Evolutionary conservation across 2,329 filamentous ascomycete species (phyloP).

Genomic region (Escovopsis sp.): DNA sequence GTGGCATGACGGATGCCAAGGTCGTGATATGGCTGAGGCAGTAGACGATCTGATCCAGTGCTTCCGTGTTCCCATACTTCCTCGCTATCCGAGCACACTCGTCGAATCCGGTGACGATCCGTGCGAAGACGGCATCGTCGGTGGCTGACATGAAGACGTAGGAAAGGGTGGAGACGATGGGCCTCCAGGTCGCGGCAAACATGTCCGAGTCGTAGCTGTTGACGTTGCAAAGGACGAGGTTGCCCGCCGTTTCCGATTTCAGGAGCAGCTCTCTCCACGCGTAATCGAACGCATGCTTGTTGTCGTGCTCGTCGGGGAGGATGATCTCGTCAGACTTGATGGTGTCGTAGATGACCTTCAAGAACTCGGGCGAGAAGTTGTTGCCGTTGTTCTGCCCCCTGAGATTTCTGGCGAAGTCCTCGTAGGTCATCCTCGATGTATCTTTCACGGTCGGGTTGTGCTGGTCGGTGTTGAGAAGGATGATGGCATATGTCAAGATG

Average conservation of each 20-base stretch:
- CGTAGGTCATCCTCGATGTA: constrained; percentile 67
- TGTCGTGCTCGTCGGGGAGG: constrained; percentile 90
- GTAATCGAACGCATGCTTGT: constrained; percentile 90
- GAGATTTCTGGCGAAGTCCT: constrained; percentile 78
- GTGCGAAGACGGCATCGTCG: constrained; percentile 86
- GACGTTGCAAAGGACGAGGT: constrained; percentile 67
- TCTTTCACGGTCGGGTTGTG: constrained; percentile 82
- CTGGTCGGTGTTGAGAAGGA: constrained; percentile 94
- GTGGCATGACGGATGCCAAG: constrained; percentile 57
- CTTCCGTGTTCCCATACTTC: constrained; percentile 68
- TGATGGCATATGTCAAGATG: constrained; percentile 86
- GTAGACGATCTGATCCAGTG: constrained; percentile 83
- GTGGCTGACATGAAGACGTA: constrained; percentile 99
- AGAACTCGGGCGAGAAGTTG: constrained; percentile 71
- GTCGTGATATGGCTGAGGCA: constrained; percentile 85
- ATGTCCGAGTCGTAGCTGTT: constrained; percentile 96
- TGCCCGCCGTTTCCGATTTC: constrained; percentile 64
- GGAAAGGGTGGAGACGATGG: constrained; percentile 83
- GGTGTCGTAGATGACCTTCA: constrained; percentile 76
- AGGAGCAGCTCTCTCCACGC: constrained; percentile 89
- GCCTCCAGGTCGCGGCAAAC: constrained; percentile 92
- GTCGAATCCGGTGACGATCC: constrained; percentile 87
- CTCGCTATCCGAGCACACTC: constrained; percentile 90
- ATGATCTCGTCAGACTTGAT: constrained; percentile 94
- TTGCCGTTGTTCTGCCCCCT: constrained; percentile 75